phyloP scores from a whole-genome alignment of 2,329 filamentous ascomycete genomes.

The Didymella sp. region DNA sequence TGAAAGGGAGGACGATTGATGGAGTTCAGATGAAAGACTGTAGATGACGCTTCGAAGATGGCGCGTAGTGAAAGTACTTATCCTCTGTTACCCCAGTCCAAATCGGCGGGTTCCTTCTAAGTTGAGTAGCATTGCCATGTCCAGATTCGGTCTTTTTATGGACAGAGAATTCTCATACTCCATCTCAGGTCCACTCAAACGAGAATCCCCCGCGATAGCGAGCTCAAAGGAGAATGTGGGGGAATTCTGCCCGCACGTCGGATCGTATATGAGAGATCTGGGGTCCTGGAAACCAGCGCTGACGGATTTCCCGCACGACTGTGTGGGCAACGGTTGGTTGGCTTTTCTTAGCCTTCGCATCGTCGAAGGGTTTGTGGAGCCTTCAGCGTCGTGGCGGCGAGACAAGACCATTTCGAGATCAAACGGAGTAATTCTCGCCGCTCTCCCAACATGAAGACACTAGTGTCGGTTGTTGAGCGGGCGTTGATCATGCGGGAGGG shows the following conservation, averaged over 20 bases:
- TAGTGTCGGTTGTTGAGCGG: constrained; percentile 21
- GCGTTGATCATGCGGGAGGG: constrained; percentile 24
- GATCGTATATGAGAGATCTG: constrained; percentile 19
- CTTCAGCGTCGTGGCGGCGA: constrained; percentile 21
- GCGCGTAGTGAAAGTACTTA: constrained; percentile 18
- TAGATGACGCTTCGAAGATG: constrained; percentile 5
- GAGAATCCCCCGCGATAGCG: constrained; percentile 22
- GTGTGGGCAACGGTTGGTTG: constrained; percentile 36
- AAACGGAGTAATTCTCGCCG: constrained; percentile 42
- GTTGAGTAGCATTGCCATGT: constrained; percentile 8
- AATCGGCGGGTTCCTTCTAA: constrained; percentile 15
- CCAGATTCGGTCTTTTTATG: constrained; percentile 10
- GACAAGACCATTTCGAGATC: constrained; percentile 17
- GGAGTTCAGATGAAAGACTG: not conserved
- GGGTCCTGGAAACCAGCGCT: constrained; percentile 31
- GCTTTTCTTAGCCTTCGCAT: constrained; percentile 23
- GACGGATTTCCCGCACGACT: constrained; percentile 19
- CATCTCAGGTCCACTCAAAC: constrained; percentile 29
- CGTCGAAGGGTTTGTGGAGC: constrained; percentile 23
- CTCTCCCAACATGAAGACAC: constrained; percentile 6
- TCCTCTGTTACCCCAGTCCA: constrained; percentile 34
- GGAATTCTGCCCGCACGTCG: constrained; percentile 40
- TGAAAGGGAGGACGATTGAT: not conserved
- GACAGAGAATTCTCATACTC: constrained; percentile 25
- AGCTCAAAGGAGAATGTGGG: constrained; percentile 28